A percentile compares a stretch with the other conserved stretches of the same genome.
Conservation (phyloP, 2,329 filamentous ascomycete species). For the Penicillium sclerotiorum region DNA sequence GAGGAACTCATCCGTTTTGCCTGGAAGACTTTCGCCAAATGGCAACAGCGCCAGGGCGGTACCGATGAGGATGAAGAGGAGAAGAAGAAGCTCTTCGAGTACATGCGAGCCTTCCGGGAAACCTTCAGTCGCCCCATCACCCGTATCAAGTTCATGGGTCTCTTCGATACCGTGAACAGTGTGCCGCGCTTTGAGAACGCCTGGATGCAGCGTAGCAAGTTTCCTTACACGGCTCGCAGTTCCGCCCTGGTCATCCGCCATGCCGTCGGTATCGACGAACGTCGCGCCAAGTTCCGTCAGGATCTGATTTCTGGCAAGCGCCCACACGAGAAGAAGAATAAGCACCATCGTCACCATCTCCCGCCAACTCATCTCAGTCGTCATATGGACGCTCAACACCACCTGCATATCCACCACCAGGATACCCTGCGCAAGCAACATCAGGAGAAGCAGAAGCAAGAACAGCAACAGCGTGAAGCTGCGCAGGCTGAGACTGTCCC, state of each 20-base stretch:
- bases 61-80: constrained; percentile 32
- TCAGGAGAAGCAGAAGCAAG: not conserved
- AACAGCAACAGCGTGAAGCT: not conserved
- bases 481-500: constrained; percentile 24
- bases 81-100: constrained; percentile 62
- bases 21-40: constrained; percentile 62
- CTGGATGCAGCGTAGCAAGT: constrained; percentile 75
- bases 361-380: constrained; percentile 11
- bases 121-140: constrained; percentile 77
- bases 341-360: constrained; percentile 23
- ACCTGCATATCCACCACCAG: constrained; percentile 27
- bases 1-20: constrained; percentile 84
- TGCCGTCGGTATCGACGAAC: constrained; percentile 61
- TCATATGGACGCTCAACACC: constrained; percentile 20
- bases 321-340: constrained; percentile 21
- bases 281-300: constrained; percentile 61
- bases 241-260: constrained; percentile 59
- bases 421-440: constrained; percentile 4
- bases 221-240: constrained; percentile 61
- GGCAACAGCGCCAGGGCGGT: constrained; percentile 40
- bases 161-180: constrained; percentile 82
- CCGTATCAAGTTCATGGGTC: constrained; percentile 72
- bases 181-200: constrained; percentile 74
- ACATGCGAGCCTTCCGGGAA: constrained; percentile 78
- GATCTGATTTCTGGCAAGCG: constrained; percentile 55